Base-by-base conservation (phyloP, 805 yeast genomes). In the Saturnispora saitoi region DNA sequence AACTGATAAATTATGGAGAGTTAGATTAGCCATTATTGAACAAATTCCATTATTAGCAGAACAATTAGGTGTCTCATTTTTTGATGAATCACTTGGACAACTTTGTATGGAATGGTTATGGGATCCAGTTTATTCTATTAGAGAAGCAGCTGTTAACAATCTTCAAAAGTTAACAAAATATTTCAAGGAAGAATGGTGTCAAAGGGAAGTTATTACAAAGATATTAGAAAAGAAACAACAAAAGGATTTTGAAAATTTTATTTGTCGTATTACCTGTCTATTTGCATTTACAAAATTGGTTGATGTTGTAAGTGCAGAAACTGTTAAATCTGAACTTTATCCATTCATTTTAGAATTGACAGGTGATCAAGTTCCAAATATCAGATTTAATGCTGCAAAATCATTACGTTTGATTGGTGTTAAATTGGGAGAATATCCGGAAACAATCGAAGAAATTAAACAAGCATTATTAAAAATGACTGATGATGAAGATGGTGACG, bases 71-170 rank as follows among this genome's bases (percentile, higher is more conserved):
- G 90, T 86, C 47, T 81, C 87, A 28, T 89, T 91, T 61, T 93
- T 93, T 68, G 93, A 93, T 66, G 86, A 87, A 63, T 95, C 90
- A 59, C 73, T 93, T 55, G 89, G 95, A 54, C 82, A 86, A 44
- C 73, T 93, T 57, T 93, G 96, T 60, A 78, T 93, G 78, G 85
- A 90, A n/a, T 93, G 99, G 98, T 73, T 93, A 55, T 90, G 97
- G 96, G 99, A 93, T 69, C 86, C 90, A 4, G 99, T 93, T 36
- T 93, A 80, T 68, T 90, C 98, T 4, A 90, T 93, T 52, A 81
- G 99, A 67, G 95, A 88, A 56, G 99, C 99, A 9, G 98, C 98
- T 1, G 95, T 93, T 30, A 70, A 73, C 49, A 93, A 90, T 65
- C 71, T 93, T 57, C 81, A 77, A 56, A 81, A 83, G 56, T 73